These are phyloP conservation scores for Xylaria nigripes DNA, from an alignment of 495 filamentous ascomycete genomes.

Conservation along the genomic window DNA sequence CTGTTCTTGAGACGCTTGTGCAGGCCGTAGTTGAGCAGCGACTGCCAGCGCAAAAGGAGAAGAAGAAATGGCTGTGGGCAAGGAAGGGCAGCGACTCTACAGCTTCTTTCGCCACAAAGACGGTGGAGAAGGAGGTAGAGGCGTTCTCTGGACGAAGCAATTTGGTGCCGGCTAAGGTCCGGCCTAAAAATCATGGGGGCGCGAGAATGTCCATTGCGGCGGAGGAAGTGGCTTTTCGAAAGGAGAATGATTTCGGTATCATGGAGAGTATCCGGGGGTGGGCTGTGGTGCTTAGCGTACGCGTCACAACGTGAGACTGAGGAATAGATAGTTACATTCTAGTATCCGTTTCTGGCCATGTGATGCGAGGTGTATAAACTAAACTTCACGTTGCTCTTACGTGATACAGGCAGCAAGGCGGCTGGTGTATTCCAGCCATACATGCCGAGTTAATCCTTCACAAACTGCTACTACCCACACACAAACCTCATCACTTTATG, in stretches of 20 bases:
- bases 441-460: too few relatives aligned
- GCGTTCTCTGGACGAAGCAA: slow-evolving; percentile 2
- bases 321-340: not conserved
- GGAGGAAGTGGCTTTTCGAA: slow-evolving; percentile 45
- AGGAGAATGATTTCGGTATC: slow-evolving; percentile 46
- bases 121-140: slow-evolving; percentile 14
- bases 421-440: too few relatives aligned
- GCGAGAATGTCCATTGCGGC: slow-evolving; percentile 33
- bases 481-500: too few relatives aligned
- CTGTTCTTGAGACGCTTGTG: slow-evolving; percentile 14
- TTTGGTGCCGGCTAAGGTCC: not conserved
- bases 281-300: slow-evolving; percentile 38
- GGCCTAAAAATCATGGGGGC: slow-evolving; percentile 16
- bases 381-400: too few relatives aligned
- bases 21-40: slow-evolving; percentile 24
- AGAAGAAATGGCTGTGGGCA: slow-evolving; percentile 23
- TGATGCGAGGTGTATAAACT: too few relatives aligned
- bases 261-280: slow-evolving; percentile 44
- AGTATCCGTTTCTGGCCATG: too few relatives aligned
- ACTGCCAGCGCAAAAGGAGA: slow-evolving; percentile 22
- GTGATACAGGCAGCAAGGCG: too few relatives aligned
- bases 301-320: slow-evolving; percentile 16
- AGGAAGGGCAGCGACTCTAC: slow-evolving; percentile 5
- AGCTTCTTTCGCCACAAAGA: not conserved
- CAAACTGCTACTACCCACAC: too few relatives aligned